Evolutionary conservation across 176 grass and related monocot species (phyloP).

Genomic region (Pontederia crassipes): DNA sequence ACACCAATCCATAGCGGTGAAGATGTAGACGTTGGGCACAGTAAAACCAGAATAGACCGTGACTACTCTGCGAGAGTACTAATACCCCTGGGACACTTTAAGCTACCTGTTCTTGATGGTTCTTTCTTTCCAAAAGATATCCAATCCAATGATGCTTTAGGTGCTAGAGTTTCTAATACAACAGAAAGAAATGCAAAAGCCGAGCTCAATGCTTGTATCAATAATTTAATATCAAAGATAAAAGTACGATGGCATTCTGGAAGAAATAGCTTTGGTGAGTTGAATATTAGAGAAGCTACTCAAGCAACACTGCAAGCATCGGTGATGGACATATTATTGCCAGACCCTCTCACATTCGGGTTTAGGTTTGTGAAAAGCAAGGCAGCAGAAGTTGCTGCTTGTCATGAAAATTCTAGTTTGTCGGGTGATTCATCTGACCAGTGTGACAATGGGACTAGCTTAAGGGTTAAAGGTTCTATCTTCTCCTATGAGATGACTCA

Average conservation of each 20-base stretch:
- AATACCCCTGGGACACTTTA: conserved; percentile 92
- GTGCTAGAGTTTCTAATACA: conserved; percentile 30
- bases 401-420: conserved; percentile 9
- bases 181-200: conserved; percentile 86
- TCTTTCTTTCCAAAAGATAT: conserved; percentile 66
- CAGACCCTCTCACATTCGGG: conserved; percentile 84
- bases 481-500: conserved; percentile 74
- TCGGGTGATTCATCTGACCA: conserved; percentile 11
- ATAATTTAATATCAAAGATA: conserved; percentile 91
- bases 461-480: conserved; percentile 50
- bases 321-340: conserved; percentile 86
- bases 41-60: conserved; percentile 87
- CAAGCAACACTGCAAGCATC: conserved; percentile 81
- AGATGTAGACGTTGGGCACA: conserved; percentile 32
- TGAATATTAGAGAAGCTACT: conserved; percentile 96
- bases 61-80: conserved; percentile 94
- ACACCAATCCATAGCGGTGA: conserved; percentile 18
- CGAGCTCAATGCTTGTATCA: conserved; percentile 81
- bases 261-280: conserved; percentile 86
- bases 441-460: conserved; percentile 16
- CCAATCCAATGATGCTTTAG: conserved; percentile 33
- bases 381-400: conserved; percentile 11
- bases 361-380: conserved; percentile 59
- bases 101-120: conserved; percentile 87
- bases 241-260: conserved; percentile 97